Conservation (phyloP, 257 asterid species). For the Handroanthus guayacan region DNA sequence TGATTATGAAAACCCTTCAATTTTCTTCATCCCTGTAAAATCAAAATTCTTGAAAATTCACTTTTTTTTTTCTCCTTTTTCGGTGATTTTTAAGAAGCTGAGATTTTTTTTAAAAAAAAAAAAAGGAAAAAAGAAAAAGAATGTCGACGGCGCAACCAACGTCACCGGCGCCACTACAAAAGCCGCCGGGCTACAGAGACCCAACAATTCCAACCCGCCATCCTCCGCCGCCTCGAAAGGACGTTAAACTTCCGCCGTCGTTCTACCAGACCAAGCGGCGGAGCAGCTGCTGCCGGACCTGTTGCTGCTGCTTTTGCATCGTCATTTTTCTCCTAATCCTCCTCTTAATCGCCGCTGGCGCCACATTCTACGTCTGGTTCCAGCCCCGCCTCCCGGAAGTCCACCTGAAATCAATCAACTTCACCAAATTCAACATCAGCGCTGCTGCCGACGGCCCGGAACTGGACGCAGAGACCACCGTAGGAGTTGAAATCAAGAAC, state of each 20-base stretch:
- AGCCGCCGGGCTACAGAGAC: conserved; percentile 67
- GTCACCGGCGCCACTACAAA: conserved; percentile 52
- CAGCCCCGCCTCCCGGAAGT: conserved; percentile 56
- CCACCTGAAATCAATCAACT: conserved; percentile 40
- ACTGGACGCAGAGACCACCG: conserved; percentile 38
- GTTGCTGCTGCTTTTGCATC: conserved; percentile 46
- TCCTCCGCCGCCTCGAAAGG: conserved; percentile 25
- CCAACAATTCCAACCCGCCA: conserved; percentile 39
- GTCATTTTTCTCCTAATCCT: conserved; percentile 30
- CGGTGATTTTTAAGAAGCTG: conserved; percentile 2
- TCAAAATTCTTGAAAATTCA: neutral
- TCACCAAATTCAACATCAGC: conserved; percentile 42
- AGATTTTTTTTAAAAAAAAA: neutral
- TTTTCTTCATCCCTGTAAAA: neutral
- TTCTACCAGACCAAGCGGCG: conserved; percentile 32
- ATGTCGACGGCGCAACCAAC: conserved; percentile 42
- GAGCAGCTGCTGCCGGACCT: conserved; percentile 42
- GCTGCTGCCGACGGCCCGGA: conserved; percentile 33
- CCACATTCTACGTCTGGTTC: conserved; percentile 49
- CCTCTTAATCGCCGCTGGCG: conserved; percentile 31
- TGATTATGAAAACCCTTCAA: neutral
- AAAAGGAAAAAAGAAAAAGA: neutral
- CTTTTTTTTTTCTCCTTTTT: neutral
- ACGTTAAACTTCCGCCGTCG: conserved; percentile 44
- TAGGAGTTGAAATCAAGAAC: conserved; percentile 42